Base-by-base conservation (phyloP, 1,284 basidiomycete species). In the Tausonia pullulans region DNA sequence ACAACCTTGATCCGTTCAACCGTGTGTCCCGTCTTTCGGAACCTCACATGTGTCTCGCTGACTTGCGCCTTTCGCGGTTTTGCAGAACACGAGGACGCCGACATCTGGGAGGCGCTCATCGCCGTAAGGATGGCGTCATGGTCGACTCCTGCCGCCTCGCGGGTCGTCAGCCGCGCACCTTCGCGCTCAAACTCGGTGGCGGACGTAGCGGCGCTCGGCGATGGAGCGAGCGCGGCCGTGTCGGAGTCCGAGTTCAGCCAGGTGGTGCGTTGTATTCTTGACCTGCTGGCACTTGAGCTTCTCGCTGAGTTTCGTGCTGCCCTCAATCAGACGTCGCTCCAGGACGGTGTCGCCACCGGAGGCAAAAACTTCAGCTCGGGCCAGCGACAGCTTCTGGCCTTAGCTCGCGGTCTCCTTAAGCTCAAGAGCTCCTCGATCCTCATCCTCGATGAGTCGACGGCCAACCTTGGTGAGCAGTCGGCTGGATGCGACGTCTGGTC, bases 381-480 rank as follows among this genome's bases (percentile, higher is more conserved):
- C 8, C 81, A 82, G 70, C 73, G 80, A 39, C 81, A 82, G 70
- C 76, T 82, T 0, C 73, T 82, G 0, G 80, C 81, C 3, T 74
- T 82, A 14, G 81, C 81, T 1, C 74, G 81, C 14, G 81, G 81
- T 4, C 72, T 82, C 60, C 75, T 82, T 62, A 80, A 81, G 68
- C 72, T 77, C 44, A 72, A 72, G 43, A 69, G 74, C 40, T n/a
- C 51, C n/a, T 79, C 78, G 14, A 76, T 82, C 70, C 73, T 82
- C 49, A 77, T 82, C 65, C 77, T 82, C 66, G 81, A 82, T 69
- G 81, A 82, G 69, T 76, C 75, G 57, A 82, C 81, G 3, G 79
- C 79, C 43, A 77, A 78, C 49, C 71, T 78, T 14, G 69, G 68
- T 68, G 68, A 43, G 64, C 56, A 39, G 9, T 2, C 11, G 45